These are phyloP conservation scores for Lathyrus sativus DNA, from an alignment of 306 rosid species.

Conservation along the genomic window DNA sequence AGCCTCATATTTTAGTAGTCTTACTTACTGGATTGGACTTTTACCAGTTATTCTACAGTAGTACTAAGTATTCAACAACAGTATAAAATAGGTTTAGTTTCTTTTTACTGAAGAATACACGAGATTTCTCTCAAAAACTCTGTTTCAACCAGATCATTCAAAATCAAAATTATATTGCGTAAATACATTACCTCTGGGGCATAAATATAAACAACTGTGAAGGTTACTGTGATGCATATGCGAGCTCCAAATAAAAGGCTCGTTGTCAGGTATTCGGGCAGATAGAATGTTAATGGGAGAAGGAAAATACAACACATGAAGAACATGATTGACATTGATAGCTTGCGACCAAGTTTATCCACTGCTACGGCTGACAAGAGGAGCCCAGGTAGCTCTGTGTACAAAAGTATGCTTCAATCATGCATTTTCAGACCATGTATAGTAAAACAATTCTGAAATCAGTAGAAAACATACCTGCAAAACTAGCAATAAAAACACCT, in stretches of 20 bases:
- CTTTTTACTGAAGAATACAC: no score
- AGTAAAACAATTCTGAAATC: constrained; percentile 25
- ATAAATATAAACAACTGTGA: constrained; percentile 82
- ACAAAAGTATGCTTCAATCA: constrained; percentile 50
- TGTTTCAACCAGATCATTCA: no score
- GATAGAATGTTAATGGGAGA: constrained; percentile 72
- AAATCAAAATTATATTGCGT: constrained; percentile 25
- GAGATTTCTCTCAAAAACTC: no score
- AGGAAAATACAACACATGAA: constrained; percentile 77
- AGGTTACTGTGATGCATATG: constrained; percentile 82
- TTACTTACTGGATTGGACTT: no score
- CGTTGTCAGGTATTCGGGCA: constrained; percentile 64
- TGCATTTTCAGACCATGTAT: constrained; percentile 32
- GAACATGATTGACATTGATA: constrained; percentile 86
- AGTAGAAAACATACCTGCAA: constrained; percentile 69
- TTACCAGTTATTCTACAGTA: no score
- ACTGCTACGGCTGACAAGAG: constrained; percentile 74
- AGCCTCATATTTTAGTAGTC: no score
- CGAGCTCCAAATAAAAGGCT: constrained; percentile 94
- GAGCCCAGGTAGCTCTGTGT: constrained; percentile 89
- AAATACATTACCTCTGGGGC: constrained; percentile 87
- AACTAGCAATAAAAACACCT: constrained; percentile 80
- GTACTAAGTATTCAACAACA: no score
- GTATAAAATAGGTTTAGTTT: no score
- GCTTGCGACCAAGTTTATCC: constrained; percentile 86